Base-by-base conservation (phyloP, 164 flowering plant species). In the Akebia trifoliata region DNA sequence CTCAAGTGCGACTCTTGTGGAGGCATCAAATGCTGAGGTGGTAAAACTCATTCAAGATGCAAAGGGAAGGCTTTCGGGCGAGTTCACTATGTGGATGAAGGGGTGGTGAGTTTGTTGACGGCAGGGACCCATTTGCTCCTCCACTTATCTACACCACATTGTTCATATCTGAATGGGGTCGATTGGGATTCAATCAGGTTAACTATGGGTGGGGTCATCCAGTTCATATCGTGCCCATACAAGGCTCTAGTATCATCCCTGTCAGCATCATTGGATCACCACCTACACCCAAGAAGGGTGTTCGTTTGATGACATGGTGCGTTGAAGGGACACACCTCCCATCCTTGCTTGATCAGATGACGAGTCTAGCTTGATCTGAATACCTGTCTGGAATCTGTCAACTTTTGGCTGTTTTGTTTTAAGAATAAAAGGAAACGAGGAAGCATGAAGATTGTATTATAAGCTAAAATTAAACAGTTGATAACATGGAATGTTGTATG, bases 161-260 rank as follows among this genome's bases (percentile, higher is more conserved):
- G 77, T 81, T 76, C 29, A 60, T 80, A 51, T 78, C 84, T 20
- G 85, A 86, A 68, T 84, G 86, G 90, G 79, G 80, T 0, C 47
- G 78, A 30, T 67, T 83, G 40, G 93, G 90, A 7, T 81, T 81
- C 69, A 76, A 76, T 59, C 68, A 70, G 54, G 71, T 86, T n/a
- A 84, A 86, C 39, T 80, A 75, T 25, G 87, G 90, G n/a, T 78
- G 81, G 81, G 85, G 89, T 2, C 71, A 58, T 0, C 93, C 90
- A 0, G 71, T 71, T 24, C 78, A 78, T 37, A 56, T 86, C 11
- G 74, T 76, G 15, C 92, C 92, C 0, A 69, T 81, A 15, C 86
- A 76, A 48, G 81, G 81, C 12, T 74, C 87, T 1, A 63, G 68
- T 40, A 61, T 73, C 34, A 75, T 85, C 18, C 87, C 87, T 0